These are phyloP conservation scores for Curvularia spicifera DNA, from an alignment of 2,329 filamentous ascomycete genomes.

Conservation along the genomic window DNA sequence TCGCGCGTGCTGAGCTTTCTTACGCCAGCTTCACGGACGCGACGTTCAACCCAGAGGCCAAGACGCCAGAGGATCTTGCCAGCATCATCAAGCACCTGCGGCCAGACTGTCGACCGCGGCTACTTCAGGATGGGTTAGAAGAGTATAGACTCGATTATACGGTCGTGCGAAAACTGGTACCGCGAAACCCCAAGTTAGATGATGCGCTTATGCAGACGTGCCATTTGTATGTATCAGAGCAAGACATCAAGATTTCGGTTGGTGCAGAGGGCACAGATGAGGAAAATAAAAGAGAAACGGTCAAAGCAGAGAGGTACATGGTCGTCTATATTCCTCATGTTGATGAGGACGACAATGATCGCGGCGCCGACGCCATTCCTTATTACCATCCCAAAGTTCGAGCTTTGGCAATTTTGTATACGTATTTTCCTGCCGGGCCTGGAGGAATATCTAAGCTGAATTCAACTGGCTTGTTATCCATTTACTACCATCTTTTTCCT, in stretches of 20 bases:
- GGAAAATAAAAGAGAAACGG: slow-evolving; percentile 31
- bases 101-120: slow-evolving; percentile 45
- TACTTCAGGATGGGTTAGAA: slow-evolving; percentile 33
- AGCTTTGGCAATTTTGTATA: slow-evolving; percentile 77
- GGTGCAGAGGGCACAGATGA: slow-evolving; percentile 31
- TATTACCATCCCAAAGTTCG: slow-evolving; percentile 86
- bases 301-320: slow-evolving; percentile 56
- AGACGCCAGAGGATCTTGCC: slow-evolving; percentile 47
- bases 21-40: slow-evolving; percentile 57
- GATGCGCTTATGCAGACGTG: slow-evolving; percentile 81
- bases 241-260: slow-evolving; percentile 10
- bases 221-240: slow-evolving; percentile 64
- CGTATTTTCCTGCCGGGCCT: slow-evolving; percentile 53
- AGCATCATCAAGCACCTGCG: slow-evolving; percentile 58
- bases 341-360: slow-evolving; percentile 37
- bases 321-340: slow-evolving; percentile 82
- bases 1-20: slow-evolving; percentile 79
- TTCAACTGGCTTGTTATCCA: slow-evolving; percentile 52
- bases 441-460: slow-evolving; percentile 29
- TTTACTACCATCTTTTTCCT: slow-evolving; percentile 61
- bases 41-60: slow-evolving; percentile 42
- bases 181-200: slow-evolving; percentile 80
- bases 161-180: slow-evolving; percentile 78
- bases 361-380: slow-evolving; percentile 67
- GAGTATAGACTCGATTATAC: slow-evolving; percentile 62